Base-by-base conservation (phyloP, 2,329 filamentous ascomycete species). In the Cladosporium austrohemisphaericum region DNA sequence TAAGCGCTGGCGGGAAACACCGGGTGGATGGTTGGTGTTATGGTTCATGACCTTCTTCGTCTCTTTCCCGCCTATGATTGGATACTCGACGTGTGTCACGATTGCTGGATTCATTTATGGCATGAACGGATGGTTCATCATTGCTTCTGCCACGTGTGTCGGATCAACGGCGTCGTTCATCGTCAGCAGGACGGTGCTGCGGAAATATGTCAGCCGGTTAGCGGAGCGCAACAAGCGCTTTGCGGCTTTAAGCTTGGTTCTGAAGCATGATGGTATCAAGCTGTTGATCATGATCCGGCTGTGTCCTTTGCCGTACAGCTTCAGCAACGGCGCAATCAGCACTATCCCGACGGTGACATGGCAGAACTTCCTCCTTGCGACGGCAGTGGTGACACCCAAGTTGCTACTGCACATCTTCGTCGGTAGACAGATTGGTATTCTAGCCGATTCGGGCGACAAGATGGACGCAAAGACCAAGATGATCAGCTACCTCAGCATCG, bases 381-480 rank as follows among this genome's bases (percentile, higher is more conserved):
- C 92, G 0, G 84, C 88, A 2, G 72, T 92, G 13, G 84, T 90
- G 9, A 82, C 79, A 11, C 93, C 93, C 5, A 98, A 97, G 64
- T 76, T 98, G 14, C 76, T 97, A 52, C 83, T 98, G 43, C 88
- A 95, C 65, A 82, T 95, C 59, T 98, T 96, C 71, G 89, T 98
- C 61, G 93, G 93, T 53, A 84, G 81, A 62, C 80, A 90, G 49
- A 75, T 98, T 13, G 89, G 88, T 36, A 76, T 84, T 45, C 81
- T 98, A 26, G 88, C 87, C n/a, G 87, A 95, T 60, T 79, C 81
- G 50, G 86, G 85, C 55, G 88, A 88, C 63, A 80, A 85, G 58
- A 96, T 97, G 92, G 83, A 86, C 52, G 70, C 78, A 3, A 77
- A 78, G 55, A 87, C 88, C 55, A 93, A 91, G 67, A 77, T 82